Conservation (phyloP, 2,329 filamentous ascomycete species). For the Alternaria brassicicola region DNA sequence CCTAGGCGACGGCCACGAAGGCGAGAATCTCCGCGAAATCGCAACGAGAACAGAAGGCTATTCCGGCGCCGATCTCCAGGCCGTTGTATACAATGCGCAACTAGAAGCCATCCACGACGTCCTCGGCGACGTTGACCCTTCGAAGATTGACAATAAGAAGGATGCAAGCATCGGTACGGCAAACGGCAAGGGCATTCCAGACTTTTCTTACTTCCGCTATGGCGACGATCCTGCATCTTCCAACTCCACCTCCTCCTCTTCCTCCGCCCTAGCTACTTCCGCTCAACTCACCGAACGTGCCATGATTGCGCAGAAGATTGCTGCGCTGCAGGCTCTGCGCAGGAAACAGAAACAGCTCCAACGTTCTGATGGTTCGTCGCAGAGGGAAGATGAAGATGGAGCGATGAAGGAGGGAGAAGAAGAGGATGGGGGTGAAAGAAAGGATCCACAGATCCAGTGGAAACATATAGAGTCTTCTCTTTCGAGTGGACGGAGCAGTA, state of each 20-base stretch:
- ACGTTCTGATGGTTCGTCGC: constrained; percentile 17
- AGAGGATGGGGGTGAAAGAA: constrained; percentile 49
- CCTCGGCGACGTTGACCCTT: constrained; percentile 64
- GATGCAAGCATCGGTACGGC: constrained; percentile 11
- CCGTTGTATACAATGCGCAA: constrained; percentile 93
- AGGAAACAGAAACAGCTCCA: constrained; percentile 63
- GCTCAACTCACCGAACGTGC: constrained; percentile 74
- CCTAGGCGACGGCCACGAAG: constrained; percentile 48
- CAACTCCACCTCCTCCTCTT: constrained; percentile 33
- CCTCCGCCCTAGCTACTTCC: constrained; percentile 52
- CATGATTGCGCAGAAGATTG: constrained; percentile 79
- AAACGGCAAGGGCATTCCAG: constrained; percentile 34
- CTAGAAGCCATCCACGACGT: constrained; percentile 96
- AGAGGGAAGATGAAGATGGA: constrained; percentile 24
- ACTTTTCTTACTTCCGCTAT: constrained; percentile 75
- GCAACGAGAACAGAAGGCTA: constrained; percentile 84
- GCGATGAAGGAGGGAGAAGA: constrained; percentile 23
- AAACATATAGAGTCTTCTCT: constrained; percentile 81
- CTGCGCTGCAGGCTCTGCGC: constrained; percentile 75
- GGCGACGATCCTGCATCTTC: constrained; percentile 58
- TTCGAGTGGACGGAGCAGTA: constrained; percentile 78
- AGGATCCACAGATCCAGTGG: constrained; percentile 84
- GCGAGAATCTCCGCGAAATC: constrained; percentile 67
- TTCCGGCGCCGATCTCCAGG: constrained; percentile 92
- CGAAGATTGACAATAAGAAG: constrained; percentile 42